These are phyloP conservation scores for Beauveria rudraprayagi DNA, from an alignment of 2,329 filamentous ascomycete genomes.

Conservation along the genomic window DNA sequence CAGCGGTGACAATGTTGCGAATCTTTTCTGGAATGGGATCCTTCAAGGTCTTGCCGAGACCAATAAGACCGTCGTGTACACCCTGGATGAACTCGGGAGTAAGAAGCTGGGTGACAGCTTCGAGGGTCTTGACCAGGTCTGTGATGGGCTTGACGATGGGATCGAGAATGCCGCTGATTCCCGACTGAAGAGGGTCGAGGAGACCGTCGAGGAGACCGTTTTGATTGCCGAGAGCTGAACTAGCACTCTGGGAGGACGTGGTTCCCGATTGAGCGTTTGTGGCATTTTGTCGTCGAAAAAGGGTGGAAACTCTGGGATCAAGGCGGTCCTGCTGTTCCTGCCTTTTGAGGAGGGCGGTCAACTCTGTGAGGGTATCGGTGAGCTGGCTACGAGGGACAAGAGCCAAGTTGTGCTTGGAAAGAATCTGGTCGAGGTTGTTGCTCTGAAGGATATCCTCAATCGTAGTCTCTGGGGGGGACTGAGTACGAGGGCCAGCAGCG, in stretches of 20 bases:
- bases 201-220: constrained; percentile 18
- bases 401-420: constrained; percentile 36
- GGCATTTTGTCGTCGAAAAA: constrained; percentile 9
- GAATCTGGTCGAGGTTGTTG: constrained; percentile 33
- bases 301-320: constrained; percentile 5
- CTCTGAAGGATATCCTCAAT: constrained; percentile 34
- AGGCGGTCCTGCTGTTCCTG: constrained; percentile 15
- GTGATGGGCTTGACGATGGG: constrained; percentile 17
- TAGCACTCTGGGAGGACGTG: constrained; percentile 14
- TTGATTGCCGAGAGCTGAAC: background rate
- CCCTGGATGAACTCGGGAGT: constrained; percentile 32
- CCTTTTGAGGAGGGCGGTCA: constrained; percentile 32
- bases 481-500: constrained; percentile 19
- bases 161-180: constrained; percentile 13
- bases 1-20: constrained; percentile 27
- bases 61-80: constrained; percentile 33
- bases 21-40: constrained; percentile 26
- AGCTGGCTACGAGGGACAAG: constrained; percentile 37
- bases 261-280: constrained; percentile 10
- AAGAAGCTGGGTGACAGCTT: constrained; percentile 24
- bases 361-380: constrained; percentile 35
- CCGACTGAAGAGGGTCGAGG: constrained; percentile 15
- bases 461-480: constrained; percentile 25
- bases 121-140: constrained; percentile 21
- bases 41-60: constrained; percentile 28